phyloP scores from a whole-genome alignment of 192 early-diverging fungal genomes.

The Coemansia sp. region DNA sequence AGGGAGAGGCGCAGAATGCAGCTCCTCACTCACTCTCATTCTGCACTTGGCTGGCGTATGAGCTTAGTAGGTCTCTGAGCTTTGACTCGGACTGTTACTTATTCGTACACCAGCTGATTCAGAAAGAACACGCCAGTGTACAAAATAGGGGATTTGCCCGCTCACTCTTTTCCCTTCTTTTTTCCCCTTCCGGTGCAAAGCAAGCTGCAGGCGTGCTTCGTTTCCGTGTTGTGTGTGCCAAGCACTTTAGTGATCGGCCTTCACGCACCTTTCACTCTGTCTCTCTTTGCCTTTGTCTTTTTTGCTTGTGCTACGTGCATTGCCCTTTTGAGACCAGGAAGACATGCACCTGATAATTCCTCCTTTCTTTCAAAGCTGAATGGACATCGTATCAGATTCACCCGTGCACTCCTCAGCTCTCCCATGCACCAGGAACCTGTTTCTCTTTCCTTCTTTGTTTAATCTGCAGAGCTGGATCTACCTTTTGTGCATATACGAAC shows the following conservation, averaged over 20 bases:
- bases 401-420: constrained; percentile 3
- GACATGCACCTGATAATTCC: constrained; percentile 1
- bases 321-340: constrained; percentile 3
- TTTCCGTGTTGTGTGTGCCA: constrained; percentile 2
- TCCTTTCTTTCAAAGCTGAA: not conserved
- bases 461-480: not conserved
- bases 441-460: not conserved
- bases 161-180: not conserved
- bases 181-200: not conserved
- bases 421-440: not conserved
- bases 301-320: not conserved
- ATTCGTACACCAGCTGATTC: not conserved
- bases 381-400: not conserved
- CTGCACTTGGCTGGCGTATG: not conserved
- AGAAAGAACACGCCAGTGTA: constrained; percentile 1
- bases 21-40: not conserved
- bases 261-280: not conserved
- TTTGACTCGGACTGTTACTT: constrained; percentile 1
- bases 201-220: not conserved
- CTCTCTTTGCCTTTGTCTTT: not conserved
- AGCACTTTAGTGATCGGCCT: constrained; percentile 6
- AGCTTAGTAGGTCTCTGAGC: not conserved
- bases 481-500: not conserved
- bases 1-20: constrained; percentile 9
- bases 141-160: constrained; percentile 5